Conservation (phyloP, 73 alveolate species). For the Diophrys appendiculata region DNA sequence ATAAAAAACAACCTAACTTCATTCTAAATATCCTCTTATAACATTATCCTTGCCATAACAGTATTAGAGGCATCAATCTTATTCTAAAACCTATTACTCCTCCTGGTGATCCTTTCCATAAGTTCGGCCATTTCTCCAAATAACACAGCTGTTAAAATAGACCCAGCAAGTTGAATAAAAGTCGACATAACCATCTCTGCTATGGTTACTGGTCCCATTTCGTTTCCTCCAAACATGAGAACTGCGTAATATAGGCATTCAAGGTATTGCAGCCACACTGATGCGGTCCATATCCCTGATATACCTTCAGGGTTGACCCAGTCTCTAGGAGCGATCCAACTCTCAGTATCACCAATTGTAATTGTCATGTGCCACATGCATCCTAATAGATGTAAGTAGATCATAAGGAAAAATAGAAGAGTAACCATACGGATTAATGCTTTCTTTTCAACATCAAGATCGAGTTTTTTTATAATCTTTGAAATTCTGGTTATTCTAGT, state of each 20-base stretch:
- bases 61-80: constrained; percentile 13
- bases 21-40: not conserved
- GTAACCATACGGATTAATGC: not conserved
- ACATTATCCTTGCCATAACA: not conserved
- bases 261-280: not conserved
- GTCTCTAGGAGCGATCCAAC: constrained; percentile 22
- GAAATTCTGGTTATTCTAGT: constrained; percentile 46
- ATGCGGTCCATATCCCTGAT: too few species aligned
- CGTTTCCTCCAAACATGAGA: constrained; percentile 13
- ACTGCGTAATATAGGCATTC: constrained; percentile 14
- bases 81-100: not conserved
- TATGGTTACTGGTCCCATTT: constrained; percentile 2
- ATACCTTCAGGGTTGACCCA: not conserved
- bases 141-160: not conserved
- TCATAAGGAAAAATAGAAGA: constrained; percentile 13
- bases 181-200: not conserved
- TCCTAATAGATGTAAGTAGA: constrained; percentile 20
- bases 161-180: not conserved
- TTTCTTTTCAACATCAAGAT: constrained; percentile 17
- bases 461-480: constrained; percentile 24
- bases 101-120: not conserved
- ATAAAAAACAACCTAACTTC: not conserved
- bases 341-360: not conserved
- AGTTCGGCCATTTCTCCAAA: constrained; percentile 23
- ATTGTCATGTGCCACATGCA: constrained; percentile 26